phyloP scores from a whole-genome alignment of 305 asterid genomes.

The Fraxinus velutina region DNA sequence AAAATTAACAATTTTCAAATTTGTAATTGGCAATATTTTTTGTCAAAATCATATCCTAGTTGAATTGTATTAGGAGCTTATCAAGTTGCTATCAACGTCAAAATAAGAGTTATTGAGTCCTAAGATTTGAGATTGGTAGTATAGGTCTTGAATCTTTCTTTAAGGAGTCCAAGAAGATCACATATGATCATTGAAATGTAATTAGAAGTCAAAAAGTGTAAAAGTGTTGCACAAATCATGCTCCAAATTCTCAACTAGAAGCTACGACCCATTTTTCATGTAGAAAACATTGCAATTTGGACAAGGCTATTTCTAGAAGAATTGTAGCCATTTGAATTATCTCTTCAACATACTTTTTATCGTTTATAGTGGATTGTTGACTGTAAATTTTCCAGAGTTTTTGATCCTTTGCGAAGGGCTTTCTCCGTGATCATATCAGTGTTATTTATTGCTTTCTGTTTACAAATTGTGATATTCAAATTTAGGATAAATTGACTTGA shows the following conservation, averaged over 20 bases:
- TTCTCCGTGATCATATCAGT: background rate
- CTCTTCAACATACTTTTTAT: background rate
- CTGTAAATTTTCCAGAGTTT: background rate
- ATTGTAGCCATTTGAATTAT: background rate
- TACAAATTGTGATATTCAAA: background rate
- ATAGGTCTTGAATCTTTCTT: background rate
- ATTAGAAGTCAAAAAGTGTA: background rate
- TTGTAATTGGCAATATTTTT: no score
- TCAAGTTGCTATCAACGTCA: background rate
- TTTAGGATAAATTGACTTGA: background rate
- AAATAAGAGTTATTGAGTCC: background rate
- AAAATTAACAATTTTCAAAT: no score
- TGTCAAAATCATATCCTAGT: background rate
- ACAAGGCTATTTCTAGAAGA: background rate
- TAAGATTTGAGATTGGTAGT: background rate
- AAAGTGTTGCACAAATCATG: background rate
- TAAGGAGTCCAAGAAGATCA: background rate
- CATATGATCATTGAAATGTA: background rate
- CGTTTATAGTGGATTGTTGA: background rate
- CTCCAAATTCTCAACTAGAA: background rate
- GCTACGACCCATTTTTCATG: background rate
- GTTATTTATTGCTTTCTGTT: background rate
- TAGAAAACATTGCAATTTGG: background rate
- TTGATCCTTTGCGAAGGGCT: background rate
- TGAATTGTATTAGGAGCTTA: background rate